Base-by-base conservation (phyloP, 2,329 filamentous ascomycete species). In the Colletotrichum caudatum region DNA sequence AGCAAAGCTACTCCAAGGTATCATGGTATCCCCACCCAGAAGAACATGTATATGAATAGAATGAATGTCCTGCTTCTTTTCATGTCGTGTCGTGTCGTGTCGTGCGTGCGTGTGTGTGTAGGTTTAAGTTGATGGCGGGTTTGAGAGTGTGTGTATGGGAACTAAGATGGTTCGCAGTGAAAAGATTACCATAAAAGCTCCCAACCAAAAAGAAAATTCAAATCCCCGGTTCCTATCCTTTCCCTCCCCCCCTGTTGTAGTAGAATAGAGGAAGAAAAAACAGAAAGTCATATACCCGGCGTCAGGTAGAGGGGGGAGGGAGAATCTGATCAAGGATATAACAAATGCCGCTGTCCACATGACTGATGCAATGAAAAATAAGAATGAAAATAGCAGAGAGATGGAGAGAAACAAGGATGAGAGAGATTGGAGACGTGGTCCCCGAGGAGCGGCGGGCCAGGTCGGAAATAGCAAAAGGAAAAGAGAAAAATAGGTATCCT, bases 201-300 rank as follows among this genome's bases (percentile, higher is more conserved):
- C 69, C 33, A 54, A 35, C 16, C 51, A 5, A 20, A 57, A 39
- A 39, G 2, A 20, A 57, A 39, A 57, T 65, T 56, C 18, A 61
- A 71, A 63, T 63, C 69, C 69, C 69, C 41, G 46, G 57, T 64
- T 60, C 69, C 46, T 71, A 69, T 71, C 69, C 69, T 71, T 68
- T 71, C 69, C 69, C 65, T 69, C 69, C 69, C 66, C 69, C 69
- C 65, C 54, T 56, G 26, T 65, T 67, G 63, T 60, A 75, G 65
- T 65, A 61, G 58, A 60, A 23, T 67, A 70, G 56, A 69, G 62
- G 64, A 68, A 72, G 63, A 76, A 66, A 75, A 77, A 71, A 66
- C 12, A 76, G 74, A 75, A 68, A 76, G 73, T 75, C 76, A 78
- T 77, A 66, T 74, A 71, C 71, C 71, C 68, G 63, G 68, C 46